These are phyloP conservation scores for Botrytis tulipae DNA, from an alignment of 2,329 filamentous ascomycete species.

Conservation along the genomic window DNA sequence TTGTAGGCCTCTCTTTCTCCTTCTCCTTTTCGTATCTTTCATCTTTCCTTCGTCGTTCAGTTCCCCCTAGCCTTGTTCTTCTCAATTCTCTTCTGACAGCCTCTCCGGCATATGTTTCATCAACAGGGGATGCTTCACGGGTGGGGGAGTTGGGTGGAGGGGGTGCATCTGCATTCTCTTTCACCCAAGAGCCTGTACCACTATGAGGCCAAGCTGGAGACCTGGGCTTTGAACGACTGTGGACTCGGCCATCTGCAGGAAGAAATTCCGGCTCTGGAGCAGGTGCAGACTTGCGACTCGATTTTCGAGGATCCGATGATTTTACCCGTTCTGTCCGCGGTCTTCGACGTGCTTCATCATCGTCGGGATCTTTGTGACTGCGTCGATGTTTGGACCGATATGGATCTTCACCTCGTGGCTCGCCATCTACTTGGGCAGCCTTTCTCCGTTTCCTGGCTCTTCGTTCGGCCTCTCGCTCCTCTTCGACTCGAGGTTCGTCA, in stretches of 20 bases:
- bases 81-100: conserved; percentile 31
- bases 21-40: conserved; percentile 35
- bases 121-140: conserved; percentile 31
- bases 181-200: conserved; percentile 65
- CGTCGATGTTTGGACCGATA: conserved; percentile 49
- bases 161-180: conserved; percentile 61
- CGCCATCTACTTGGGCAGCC: conserved; percentile 45
- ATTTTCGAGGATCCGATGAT: conserved; percentile 37
- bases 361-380: conserved; percentile 49
- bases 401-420: conserved; percentile 44
- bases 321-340: conserved; percentile 53
- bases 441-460: conserved; percentile 45
- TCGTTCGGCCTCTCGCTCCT: conserved; percentile 37
- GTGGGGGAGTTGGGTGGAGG: conserved; percentile 48
- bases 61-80: conserved; percentile 32
- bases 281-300: conserved; percentile 45
- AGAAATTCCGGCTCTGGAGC: conserved; percentile 39
- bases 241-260: conserved; percentile 34
- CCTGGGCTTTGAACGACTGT: conserved; percentile 34
- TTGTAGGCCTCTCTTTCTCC: conserved; percentile 26
- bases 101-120: conserved; percentile 33
- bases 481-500: conserved; percentile 26
- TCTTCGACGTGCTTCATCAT: conserved; percentile 54
- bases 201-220: conserved; percentile 58
- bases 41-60: conserved; percentile 34